Percentiles rank a stretch among this genome's conserved stretches.
phyloP scores from a whole-genome alignment of 2,329 filamentous ascomycete species.

The Neocatenulostroma microsporum region DNA sequence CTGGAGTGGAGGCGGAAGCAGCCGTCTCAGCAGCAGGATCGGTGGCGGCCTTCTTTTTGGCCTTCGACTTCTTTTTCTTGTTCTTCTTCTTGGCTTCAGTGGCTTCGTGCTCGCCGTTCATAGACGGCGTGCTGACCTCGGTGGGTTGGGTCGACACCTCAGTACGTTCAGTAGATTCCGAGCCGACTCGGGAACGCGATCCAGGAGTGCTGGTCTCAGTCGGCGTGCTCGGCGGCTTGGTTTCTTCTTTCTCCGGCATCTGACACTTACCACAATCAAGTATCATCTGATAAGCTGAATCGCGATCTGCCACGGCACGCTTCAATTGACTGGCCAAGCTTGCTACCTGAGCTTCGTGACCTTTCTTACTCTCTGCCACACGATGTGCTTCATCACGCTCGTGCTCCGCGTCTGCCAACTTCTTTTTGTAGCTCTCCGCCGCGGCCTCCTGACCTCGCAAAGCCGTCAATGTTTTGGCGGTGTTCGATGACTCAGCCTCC shows the following conservation, averaged over 20 bases:
- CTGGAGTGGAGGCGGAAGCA: slow-evolving; percentile 1
- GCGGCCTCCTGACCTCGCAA: slow-evolving; percentile 15
- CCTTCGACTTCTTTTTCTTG: slow-evolving; percentile 63
- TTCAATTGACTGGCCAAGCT: slow-evolving; percentile 25
- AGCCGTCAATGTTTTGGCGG: slow-evolving; percentile 13
- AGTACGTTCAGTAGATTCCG: slow-evolving; percentile 20
- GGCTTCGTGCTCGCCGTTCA: slow-evolving; percentile 17
- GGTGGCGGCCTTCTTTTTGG: slow-evolving; percentile 68
- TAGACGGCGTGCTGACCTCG: slow-evolving; percentile 18
- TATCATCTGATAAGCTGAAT: slow-evolving; percentile 30
- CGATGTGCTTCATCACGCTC: slow-evolving; percentile 23
- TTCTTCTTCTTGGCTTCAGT: slow-evolving; percentile 62
- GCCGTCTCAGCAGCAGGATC: slow-evolving; percentile 11
- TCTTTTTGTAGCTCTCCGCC: slow-evolving; percentile 22
- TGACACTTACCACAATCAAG: slow-evolving; percentile 28
- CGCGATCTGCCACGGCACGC: slow-evolving; percentile 24
- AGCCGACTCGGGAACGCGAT: slow-evolving; percentile 15
- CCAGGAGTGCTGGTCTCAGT: slow-evolving; percentile 12
- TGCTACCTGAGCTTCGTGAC: slow-evolving; percentile 22
- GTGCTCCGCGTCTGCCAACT: slow-evolving; percentile 22
- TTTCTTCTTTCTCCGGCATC: slow-evolving; percentile 13
- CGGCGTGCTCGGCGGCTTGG: slow-evolving; percentile 8
- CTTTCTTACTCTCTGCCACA: slow-evolving; percentile 19
- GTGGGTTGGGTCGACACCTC: slow-evolving; percentile 18
- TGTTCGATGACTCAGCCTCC: slow-evolving; percentile 21